Percentiles rank a stretch among this genome's conserved stretches.
phyloP scores from a whole-genome alignment of 345 rosid genomes.

The Gossypium australe region DNA sequence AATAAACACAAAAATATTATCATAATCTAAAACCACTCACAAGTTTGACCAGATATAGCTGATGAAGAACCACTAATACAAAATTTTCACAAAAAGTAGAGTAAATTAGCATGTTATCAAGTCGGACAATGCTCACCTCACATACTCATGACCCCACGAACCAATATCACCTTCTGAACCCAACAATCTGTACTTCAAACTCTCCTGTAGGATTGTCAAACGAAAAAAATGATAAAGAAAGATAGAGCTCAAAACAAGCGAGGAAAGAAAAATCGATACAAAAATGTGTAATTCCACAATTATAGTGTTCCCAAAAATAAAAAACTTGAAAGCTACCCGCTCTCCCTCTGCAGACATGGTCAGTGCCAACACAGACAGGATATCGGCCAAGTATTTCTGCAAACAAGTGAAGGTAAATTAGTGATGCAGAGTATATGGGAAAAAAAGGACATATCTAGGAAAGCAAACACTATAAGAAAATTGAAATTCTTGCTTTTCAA shows the following conservation, averaged over 20 bases:
- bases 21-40: not conserved
- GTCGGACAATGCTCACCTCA: constrained; percentile 39
- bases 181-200: constrained; percentile 72
- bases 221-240: not conserved
- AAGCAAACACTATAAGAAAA: not conserved
- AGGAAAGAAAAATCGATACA: not conserved
- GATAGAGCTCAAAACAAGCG: not conserved
- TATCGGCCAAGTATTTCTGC: constrained; percentile 84
- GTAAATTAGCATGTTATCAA: not conserved
- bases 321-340: constrained; percentile 50
- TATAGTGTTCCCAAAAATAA: not conserved
- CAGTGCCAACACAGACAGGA: constrained; percentile 82
- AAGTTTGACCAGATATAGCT: not conserved
- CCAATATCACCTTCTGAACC: constrained; percentile 93
- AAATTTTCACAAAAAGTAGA: not conserved
- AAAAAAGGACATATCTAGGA: not conserved
- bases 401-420: constrained; percentile 18
- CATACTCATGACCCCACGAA: constrained; percentile 98
- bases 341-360: constrained; percentile 98
- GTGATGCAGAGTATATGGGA: not conserved
- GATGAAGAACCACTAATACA: not conserved
- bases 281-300: not conserved
- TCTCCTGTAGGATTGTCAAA: constrained; percentile 51
- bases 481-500: not conserved
- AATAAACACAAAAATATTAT: not conserved